Evolutionary conservation across 2,329 filamentous ascomycete species (phyloP), one percentile per base, ranked within the genome.

Genomic region (Colletotrichum musicola): DNA sequence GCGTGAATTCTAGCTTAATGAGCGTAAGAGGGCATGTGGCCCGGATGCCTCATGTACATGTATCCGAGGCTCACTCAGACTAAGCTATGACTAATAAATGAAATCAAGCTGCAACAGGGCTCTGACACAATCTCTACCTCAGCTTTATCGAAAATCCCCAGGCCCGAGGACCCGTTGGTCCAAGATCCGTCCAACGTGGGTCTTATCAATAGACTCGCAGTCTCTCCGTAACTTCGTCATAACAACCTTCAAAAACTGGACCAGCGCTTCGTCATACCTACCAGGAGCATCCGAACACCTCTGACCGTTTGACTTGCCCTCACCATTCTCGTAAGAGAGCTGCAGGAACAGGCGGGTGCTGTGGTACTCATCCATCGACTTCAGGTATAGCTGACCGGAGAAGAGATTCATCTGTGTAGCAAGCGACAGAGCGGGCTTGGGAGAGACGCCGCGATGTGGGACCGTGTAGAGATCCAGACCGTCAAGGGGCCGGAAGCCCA

Each of bases 361-460:
- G 0, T 75, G 70, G 69, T 93, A 94, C 61, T 92, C 85, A 0
- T 78, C 66, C 50, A 82, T 86, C 0, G 81, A 83, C 0, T 74
- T 76, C 10, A 93, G 80, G 72, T 93, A 93, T 0, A 93, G 81
- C 62, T 92, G 89, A 0, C 91, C 92, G 0, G 92, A 82, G 62
- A 94, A 93, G 0, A 93, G 77, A 50, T 91, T 90, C 0, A 93
- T 81, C 64, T 88, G 81, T 0, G 81, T 77, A 0, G 25, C 4
- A 2, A 42, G 25, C 7, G 27, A 18, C 0, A n/a, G 30, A 14
- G 25, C 1, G 1, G 40, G 56, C 0, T 6, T 2, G 1, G 14
- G 3, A 4, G n/a, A 35, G 5, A n/a, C n/a, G 12, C 20, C 0
- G 1, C 14, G 40, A 0, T 1, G 6, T 0, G 82, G 81, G 1